Conservation (phyloP, 805 yeast species). For the Cyberlindnera samutprakarnensis region DNA sequence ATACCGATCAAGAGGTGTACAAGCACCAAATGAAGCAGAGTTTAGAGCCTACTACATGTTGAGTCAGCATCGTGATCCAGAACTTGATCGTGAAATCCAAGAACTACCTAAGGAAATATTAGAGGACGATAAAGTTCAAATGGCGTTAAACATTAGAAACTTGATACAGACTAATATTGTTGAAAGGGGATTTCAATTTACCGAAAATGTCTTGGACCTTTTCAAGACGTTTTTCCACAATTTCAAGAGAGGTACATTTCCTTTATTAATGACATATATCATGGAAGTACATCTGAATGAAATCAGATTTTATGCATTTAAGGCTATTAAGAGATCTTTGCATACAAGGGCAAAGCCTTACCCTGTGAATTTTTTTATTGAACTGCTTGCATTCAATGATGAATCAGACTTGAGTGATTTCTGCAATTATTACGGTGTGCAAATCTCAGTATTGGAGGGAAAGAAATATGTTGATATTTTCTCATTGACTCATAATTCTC, state of each 20-base stretch:
- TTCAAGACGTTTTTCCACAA: conserved; percentile 58
- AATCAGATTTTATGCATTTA: conserved; percentile 65
- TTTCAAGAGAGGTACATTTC: conserved; percentile 41
- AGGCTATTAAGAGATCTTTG: conserved; percentile 53
- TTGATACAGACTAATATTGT: conserved; percentile 51
- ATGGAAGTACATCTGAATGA: conserved; percentile 78
- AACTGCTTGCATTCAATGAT: conserved; percentile 62
- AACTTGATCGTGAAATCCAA: conserved; percentile 70
- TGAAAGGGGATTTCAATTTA: conserved; percentile 44
- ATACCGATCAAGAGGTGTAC: conserved; percentile 60
- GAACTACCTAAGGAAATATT: conserved; percentile 52
- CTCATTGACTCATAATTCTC: conserved; percentile 31
- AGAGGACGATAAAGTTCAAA: conserved; percentile 49
- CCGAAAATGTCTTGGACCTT: conserved; percentile 53
- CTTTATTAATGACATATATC: conserved; percentile 65
- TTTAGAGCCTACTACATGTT: conserved; percentile 82
- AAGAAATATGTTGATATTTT: conserved; percentile 33
- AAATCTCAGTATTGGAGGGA: conserved; percentile 28
- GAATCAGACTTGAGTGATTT: conserved; percentile 44
- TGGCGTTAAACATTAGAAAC: conserved; percentile 65
- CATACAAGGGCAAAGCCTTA: conserved; percentile 69
- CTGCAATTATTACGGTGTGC: conserved; percentile 58
- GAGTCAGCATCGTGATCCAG: conserved; percentile 78
- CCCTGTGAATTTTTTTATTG: conserved; percentile 37
- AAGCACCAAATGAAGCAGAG: conserved; percentile 82